Percentiles rank a stretch among this genome's conserved stretches.
Evolutionary conservation across 192 early-diverging fungal genomes (phyloP).

Genomic region (Backusella westeae): DNA sequence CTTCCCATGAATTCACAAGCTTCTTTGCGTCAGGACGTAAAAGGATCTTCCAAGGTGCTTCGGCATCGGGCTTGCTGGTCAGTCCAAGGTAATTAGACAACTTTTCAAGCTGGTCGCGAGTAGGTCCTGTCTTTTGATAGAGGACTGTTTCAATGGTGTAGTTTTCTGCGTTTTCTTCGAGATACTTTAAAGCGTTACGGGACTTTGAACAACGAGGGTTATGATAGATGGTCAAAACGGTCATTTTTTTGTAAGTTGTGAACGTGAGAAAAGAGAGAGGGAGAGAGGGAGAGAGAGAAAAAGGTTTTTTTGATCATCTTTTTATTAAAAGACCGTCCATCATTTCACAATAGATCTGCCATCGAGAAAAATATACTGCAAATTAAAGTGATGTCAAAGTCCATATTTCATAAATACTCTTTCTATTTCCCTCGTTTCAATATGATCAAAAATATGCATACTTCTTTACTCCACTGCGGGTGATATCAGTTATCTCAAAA

Average conservation of each 20-base stretch:
- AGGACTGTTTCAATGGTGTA: conserved; percentile 19
- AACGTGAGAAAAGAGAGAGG: neutral
- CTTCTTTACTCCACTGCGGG: too few species aligned
- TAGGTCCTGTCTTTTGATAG: conserved; percentile 26
- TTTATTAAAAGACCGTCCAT: neutral
- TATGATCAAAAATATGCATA: too few species aligned
- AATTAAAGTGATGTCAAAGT: too few species aligned
- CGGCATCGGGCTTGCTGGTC: neutral
- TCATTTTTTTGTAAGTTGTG: neutral
- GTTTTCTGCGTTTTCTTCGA: conserved; percentile 12
- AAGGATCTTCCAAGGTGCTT: conserved; percentile 19
- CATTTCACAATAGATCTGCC: too few species aligned
- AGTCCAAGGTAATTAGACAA: conserved; percentile 22
- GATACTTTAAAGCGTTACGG: conserved; percentile 13
- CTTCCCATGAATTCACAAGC: conserved; percentile 2
- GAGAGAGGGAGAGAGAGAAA: neutral
- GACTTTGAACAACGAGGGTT: conserved; percentile 35
- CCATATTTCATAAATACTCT: too few species aligned
- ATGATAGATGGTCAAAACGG: conserved; percentile 32
- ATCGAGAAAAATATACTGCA: too few species aligned
- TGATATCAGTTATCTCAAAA: too few species aligned
- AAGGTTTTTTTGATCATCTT: neutral
- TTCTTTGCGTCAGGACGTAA: conserved; percentile 33
- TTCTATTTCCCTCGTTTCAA: too few species aligned
- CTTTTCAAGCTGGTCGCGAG: conserved; percentile 15